phyloP scores from a whole-genome alignment of 164 flowering plant species.

The Saururus chinensis region DNA sequence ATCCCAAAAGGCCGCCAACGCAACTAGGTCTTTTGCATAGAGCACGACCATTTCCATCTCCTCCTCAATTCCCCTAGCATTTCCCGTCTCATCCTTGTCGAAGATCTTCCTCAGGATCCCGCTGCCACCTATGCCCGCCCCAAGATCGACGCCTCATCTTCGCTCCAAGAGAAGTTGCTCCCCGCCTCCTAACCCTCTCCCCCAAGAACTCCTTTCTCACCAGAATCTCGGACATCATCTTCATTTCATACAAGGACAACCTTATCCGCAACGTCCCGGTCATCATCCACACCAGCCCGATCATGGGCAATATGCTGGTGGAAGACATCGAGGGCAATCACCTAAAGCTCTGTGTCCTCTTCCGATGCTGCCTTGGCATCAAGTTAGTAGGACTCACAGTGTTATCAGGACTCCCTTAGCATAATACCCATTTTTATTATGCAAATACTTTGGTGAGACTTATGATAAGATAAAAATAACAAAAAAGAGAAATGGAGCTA shows the following conservation, averaged over 20 bases:
- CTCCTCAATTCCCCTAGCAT: slow-evolving; percentile 38
- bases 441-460: too few species aligned
- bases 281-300: slow-evolving; percentile 24
- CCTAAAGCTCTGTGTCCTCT: too few species aligned
- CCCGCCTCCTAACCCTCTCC: slow-evolving; percentile 14
- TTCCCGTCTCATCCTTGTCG: slow-evolving; percentile 35
- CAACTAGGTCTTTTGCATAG: slow-evolving; percentile 80
- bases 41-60: slow-evolving; percentile 63
- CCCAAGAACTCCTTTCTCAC: slow-evolving; percentile 24
- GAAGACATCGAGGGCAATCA: slow-evolving; percentile 76
- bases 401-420: too few species aligned
- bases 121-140: not conserved
- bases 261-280: slow-evolving; percentile 23
- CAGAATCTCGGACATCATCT: slow-evolving; percentile 33
- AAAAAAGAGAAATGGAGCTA: too few species aligned
- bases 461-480: too few species aligned
- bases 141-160: not conserved
- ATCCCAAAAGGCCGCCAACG: slow-evolving; percentile 62
- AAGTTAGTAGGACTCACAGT: too few species aligned
- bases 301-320: slow-evolving; percentile 68
- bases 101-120: slow-evolving; percentile 17
- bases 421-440: too few species aligned
- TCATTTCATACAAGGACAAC: slow-evolving; percentile 52
- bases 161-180: not conserved
- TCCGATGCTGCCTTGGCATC: too few species aligned